Conservation (phyloP, 331 rosid genomes). For the Rosa hybrid region DNA sequence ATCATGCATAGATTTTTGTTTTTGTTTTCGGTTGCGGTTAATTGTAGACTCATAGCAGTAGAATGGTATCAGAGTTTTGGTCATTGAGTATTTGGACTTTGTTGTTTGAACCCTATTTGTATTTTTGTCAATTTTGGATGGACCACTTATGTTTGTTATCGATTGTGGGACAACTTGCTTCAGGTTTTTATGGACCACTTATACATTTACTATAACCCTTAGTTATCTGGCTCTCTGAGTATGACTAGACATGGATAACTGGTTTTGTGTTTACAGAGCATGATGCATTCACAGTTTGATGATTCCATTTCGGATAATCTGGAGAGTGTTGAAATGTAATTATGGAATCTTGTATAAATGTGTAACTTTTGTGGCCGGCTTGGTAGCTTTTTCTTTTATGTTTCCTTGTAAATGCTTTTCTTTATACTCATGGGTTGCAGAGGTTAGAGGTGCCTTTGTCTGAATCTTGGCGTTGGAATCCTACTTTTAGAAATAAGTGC, state of each 20-base stretch:
- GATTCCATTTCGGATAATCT: neutral
- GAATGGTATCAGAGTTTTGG: neutral
- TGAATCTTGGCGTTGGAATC: slow-evolving; percentile 6
- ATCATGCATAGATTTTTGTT: neutral
- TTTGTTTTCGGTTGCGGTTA: too few relatives aligned
- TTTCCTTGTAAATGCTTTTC: slow-evolving; percentile 7
- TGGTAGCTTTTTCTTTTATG: slow-evolving; percentile 10
- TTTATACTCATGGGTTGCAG: neutral
- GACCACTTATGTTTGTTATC: neutral
- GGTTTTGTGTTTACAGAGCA: neutral
- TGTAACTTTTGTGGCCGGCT: slow-evolving; percentile 19
- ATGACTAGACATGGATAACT: neutral
- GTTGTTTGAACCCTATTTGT: neutral
- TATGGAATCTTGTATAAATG: neutral
- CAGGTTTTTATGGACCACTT: too few relatives aligned
- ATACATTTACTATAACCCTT: neutral
- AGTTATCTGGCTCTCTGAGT: too few relatives aligned
- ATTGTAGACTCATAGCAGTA: neutral
- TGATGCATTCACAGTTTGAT: neutral
- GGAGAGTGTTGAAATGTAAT: neutral
- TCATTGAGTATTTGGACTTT: neutral
- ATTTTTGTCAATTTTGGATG: neutral
- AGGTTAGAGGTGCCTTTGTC: slow-evolving; percentile 16
- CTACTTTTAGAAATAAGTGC: slow-evolving; percentile 15
- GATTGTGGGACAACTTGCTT: neutral